Conservation (phyloP, 305 asterid species). For the Fraxinus baroniana region DNA sequence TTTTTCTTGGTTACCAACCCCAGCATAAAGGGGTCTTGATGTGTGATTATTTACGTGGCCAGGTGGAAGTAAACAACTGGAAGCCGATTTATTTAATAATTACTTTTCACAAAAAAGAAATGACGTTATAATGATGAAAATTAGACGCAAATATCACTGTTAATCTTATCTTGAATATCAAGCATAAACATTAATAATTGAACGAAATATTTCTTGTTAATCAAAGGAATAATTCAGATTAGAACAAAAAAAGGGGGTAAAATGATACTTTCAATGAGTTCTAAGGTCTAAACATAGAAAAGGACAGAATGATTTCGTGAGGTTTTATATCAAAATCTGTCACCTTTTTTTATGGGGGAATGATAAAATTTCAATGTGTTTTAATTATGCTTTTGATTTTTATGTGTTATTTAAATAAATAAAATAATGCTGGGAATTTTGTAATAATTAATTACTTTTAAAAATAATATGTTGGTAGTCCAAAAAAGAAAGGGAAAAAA, state of each 20-base stretch:
- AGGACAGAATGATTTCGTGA: constrained; percentile 9
- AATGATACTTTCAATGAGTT: constrained; percentile 24
- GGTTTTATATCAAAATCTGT: constrained; percentile 38
- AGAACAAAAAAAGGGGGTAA: not conserved
- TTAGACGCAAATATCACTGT: constrained; percentile 9
- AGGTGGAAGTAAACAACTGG: not conserved
- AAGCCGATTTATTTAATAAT: not conserved
- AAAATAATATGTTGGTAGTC: no score
- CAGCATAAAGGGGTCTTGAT: not conserved
- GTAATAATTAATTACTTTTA: no score
- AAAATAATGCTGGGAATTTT: no score
- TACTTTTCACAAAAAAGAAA: not conserved
- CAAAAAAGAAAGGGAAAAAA: no score
- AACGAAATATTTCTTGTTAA: not conserved
- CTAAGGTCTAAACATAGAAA: constrained; percentile 32
- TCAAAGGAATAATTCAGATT: not conserved
- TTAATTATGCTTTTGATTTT: not conserved
- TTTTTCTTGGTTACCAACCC: not conserved
- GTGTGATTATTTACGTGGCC: not conserved
- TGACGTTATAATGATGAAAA: constrained; percentile 23
- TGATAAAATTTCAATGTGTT: not conserved
- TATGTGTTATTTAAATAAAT: not conserved
- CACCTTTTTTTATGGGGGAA: not conserved
- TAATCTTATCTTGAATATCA: constrained; percentile 24
- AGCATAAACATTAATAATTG: constrained; percentile 18